These are phyloP conservation scores for Rhizoclosmatium hyalinum DNA, from an alignment of 371 early-diverging fungal genomes.

Conservation along the genomic window DNA sequence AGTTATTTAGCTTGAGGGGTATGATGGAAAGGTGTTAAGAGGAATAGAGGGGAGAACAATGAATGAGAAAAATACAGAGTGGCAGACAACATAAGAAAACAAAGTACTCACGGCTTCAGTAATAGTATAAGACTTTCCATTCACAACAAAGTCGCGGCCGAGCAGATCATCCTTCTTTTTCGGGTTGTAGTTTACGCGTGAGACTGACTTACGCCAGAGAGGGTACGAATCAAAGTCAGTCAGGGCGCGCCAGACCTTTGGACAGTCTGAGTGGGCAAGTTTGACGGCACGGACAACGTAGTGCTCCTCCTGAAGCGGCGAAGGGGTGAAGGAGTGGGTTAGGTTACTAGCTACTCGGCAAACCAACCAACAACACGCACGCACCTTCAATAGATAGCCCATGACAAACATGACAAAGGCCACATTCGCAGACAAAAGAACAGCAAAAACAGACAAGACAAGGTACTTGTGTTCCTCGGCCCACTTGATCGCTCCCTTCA, in stretches of 20 bases:
- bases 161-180: not conserved
- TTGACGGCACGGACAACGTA: slow-evolving; percentile 15
- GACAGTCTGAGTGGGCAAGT: not conserved
- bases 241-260: slow-evolving; percentile 11
- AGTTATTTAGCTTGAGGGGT: too few species aligned
- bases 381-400: slow-evolving; percentile 23
- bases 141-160: not conserved
- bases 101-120: slow-evolving; percentile 11
- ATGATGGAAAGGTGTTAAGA: too few species aligned
- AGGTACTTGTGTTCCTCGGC: not conserved
- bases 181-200: not conserved
- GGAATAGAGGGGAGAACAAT: too few species aligned
- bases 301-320: slow-evolving; percentile 16
- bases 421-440: slow-evolving; percentile 2
- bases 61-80: not conserved
- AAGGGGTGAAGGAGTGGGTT: too few species aligned
- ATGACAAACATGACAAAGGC: slow-evolving; percentile 16
- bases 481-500: not conserved
- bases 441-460: not conserved
- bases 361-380: too few species aligned
- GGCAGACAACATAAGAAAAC: not conserved
- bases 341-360: too few species aligned
- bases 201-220: slow-evolving; percentile 9
- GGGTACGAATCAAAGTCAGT: slow-evolving; percentile 19
- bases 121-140: not conserved